These are phyloP conservation scores for Fusarium proliferatum DNA, from an alignment of 2,329 filamentous ascomycete genomes.

Conservation along the genomic window DNA sequence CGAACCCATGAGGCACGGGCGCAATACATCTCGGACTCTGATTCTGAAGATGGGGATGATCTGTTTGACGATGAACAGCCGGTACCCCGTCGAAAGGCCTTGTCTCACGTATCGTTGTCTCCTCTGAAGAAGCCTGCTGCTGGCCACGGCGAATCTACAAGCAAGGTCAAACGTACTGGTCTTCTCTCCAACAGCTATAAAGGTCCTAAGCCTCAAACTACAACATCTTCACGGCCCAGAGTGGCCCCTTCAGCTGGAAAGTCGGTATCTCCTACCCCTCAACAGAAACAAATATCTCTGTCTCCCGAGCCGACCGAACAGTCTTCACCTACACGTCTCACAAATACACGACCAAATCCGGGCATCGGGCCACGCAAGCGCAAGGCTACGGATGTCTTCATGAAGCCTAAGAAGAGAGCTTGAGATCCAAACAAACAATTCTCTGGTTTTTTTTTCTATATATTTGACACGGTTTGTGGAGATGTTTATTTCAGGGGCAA, in stretches of 20 bases:
- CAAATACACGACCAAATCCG: slow-evolving; percentile 11
- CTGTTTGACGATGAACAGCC: slow-evolving; percentile 41
- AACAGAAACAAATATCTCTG: slow-evolving; percentile 33
- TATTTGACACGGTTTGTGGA: not conserved
- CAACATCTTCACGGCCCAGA: slow-evolving; percentile 21
- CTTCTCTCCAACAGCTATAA: slow-evolving; percentile 46
- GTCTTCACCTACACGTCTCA: slow-evolving; percentile 35
- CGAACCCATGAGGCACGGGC: slow-evolving; percentile 50
- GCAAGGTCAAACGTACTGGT: slow-evolving; percentile 34
- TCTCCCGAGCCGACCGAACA: slow-evolving; percentile 30
- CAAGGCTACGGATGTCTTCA: slow-evolving; percentile 62
- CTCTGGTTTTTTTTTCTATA: not conserved
- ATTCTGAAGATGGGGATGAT: slow-evolving; percentile 39
- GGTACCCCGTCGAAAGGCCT: slow-evolving; percentile 14
- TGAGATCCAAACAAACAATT: not conserved
- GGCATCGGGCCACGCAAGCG: slow-evolving; percentile 51
- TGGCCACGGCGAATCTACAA: not conserved
- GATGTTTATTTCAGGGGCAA: not conserved
- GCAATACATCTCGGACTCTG: slow-evolving; percentile 56
- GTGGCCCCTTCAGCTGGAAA: slow-evolving; percentile 8
- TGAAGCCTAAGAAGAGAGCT: slow-evolving; percentile 56
- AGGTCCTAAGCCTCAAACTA: slow-evolving; percentile 30
- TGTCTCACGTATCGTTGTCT: slow-evolving; percentile 25
- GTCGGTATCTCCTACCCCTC: slow-evolving; percentile 26
- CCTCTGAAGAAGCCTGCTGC: slow-evolving; percentile 36